Evolutionary conservation across 495 filamentous ascomycete genomes (phyloP), one percentile per base, ranked within the genome.

Genomic region (Penicillium cataractarum): DNA sequence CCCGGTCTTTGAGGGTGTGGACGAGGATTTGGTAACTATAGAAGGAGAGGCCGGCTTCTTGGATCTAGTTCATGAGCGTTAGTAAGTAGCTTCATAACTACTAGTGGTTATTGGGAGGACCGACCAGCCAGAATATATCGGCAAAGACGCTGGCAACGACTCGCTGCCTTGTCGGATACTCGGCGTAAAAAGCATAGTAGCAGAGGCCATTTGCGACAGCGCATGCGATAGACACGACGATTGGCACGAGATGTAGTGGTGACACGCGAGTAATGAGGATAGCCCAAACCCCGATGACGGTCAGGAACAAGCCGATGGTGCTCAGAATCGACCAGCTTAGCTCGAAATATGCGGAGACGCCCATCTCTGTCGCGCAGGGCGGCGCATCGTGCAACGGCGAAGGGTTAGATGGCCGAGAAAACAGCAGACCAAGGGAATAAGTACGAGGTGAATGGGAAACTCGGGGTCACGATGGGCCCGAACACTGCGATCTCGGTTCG

Each of bases 321-420:
- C 49, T 52, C 6, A 52, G 49, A 17, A 52, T 52, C 4, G 49
- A 52, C 49, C 49, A 52, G 49, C 49, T 32, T 8, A 52, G 49
- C 29, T 52, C 49, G 49, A 31, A 52, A 52, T 52, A 52, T 52
- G 49, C 49, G 49, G 49, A 12, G 49, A 52, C 49, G 44, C 44
- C 44, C 49, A 52, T 52, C 9, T 52, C 29, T 26, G 49, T 52
- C 49, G 49, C 27, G 49, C 3, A 17, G 29, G 29, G 26, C 49
- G 10, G 49, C 49, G 15, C 49, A 52, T 52, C 49, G 49, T 52
- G 42, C 13, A 15, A 46, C 21, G 42, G 35, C 3, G 9, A 15
- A 39, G 13, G 35, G 17, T 12, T 0, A n/a, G 37, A 15, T 17
- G 37, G 33, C 4, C 2, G 33, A 13, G 33, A 37, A n/a, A 40